These are phyloP conservation scores for Ettlia oleoabundans DNA, from an alignment of 139 green algal species.

Conservation along the genomic window DNA sequence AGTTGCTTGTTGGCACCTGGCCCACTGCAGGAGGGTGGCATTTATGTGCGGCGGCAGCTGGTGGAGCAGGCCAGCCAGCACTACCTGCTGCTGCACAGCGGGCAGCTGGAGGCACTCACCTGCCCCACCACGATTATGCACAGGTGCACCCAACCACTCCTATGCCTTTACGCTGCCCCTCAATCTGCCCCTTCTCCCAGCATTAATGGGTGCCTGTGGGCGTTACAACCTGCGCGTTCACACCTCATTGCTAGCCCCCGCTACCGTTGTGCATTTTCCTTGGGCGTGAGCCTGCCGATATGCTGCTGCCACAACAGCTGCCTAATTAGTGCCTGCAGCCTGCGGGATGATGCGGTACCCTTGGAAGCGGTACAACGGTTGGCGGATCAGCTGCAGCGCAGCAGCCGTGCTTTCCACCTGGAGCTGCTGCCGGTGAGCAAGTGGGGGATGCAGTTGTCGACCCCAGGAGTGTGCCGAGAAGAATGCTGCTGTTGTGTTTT, in stretches of 20 bases:
- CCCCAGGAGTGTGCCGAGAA: background rate
- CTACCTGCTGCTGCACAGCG: slow-evolving; percentile 28
- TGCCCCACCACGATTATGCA: slow-evolving; percentile 24
- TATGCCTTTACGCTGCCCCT: no score
- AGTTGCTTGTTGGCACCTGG: no score
- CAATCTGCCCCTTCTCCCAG: no score
- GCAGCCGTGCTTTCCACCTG: slow-evolving; percentile 23
- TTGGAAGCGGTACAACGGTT: slow-evolving; percentile 13
- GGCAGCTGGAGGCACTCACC: slow-evolving; percentile 13
- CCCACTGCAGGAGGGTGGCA: slow-evolving; percentile 26
- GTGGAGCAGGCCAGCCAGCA: slow-evolving; percentile 1
- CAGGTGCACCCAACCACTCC: slow-evolving; percentile 3
- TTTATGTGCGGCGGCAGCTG: slow-evolving; percentile 3
- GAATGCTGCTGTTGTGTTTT: no score
- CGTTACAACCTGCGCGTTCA: no score
- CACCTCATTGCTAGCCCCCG: no score
- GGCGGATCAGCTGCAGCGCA: slow-evolving; percentile 12
- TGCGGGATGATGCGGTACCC: slow-evolving; percentile 22
- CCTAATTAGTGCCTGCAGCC: no score
- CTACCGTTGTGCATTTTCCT: no score
- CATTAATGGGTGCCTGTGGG: no score
- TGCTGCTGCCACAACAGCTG: no score
- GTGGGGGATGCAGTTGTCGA: background rate
- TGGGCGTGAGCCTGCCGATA: no score
- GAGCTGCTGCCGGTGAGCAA: slow-evolving; percentile 31